A percentile compares a stretch with the other conserved stretches of the same genome.
These are phyloP conservation scores for Globisporangium perplexum DNA, from an alignment of 352 stramenopile genomes.

Conservation along the genomic window DNA sequence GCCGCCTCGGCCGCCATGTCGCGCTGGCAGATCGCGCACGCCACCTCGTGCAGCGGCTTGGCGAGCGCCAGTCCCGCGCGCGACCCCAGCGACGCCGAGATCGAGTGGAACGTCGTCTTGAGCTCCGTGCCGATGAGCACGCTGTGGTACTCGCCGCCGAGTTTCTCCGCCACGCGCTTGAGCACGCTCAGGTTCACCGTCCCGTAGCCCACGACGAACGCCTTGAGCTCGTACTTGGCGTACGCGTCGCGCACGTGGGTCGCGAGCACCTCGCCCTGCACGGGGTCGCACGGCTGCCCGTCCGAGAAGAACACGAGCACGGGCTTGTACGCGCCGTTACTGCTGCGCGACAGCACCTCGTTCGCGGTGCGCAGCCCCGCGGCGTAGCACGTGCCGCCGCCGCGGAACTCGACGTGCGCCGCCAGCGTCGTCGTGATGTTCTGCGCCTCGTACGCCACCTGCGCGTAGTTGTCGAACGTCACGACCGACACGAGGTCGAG, in stretches of 20 bases:
- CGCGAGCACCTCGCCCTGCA: slow-evolving; percentile 44
- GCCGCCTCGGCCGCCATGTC: slow-evolving; percentile 47
- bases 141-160: slow-evolving; percentile 61
- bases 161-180: slow-evolving; percentile 39
- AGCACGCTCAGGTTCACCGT: slow-evolving; percentile 55
- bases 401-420: slow-evolving; percentile 23
- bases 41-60: slow-evolving; percentile 54
- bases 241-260: slow-evolving; percentile 49
- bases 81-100: slow-evolving; percentile 64
- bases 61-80: slow-evolving; percentile 47
- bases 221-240: slow-evolving; percentile 48
- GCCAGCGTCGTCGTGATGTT: slow-evolving; percentile 39
- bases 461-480: slow-evolving; percentile 39
- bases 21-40: slow-evolving; percentile 46
- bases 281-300: slow-evolving; percentile 41
- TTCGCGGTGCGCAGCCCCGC: slow-evolving; percentile 44
- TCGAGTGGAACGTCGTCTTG: slow-evolving; percentile 69
- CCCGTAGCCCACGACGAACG: slow-evolving; percentile 70
- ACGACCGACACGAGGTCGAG: slow-evolving; percentile 74
- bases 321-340: slow-evolving; percentile 55
- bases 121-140: slow-evolving; percentile 60
- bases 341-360: slow-evolving; percentile 63
- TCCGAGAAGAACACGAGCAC: slow-evolving; percentile 80
- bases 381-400: slow-evolving; percentile 48
- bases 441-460: slow-evolving; percentile 46